Conservation (phyloP, 2,329 filamentous ascomycete species). For the Penicillium sp. region DNA sequence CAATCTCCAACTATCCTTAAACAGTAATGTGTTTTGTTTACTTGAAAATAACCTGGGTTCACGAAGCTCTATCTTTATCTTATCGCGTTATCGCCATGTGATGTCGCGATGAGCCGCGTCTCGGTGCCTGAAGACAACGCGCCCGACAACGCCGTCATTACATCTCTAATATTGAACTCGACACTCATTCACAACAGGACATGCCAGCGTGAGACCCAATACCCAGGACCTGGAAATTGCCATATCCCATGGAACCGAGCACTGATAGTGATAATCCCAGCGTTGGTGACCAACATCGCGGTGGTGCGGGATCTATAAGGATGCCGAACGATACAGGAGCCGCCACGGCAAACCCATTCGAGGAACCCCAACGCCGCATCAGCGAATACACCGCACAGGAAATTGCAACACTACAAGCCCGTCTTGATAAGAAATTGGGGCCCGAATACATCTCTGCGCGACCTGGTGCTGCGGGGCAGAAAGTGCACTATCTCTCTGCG, state of each 20-base stretch:
- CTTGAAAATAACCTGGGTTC: not conserved
- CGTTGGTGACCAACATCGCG: slow-evolving; percentile 66
- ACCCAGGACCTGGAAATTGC: not conserved
- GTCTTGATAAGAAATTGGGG: slow-evolving; percentile 88
- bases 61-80: not conserved
- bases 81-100: slow-evolving; percentile 28
- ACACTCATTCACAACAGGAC: slow-evolving; percentile 16
- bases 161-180: slow-evolving; percentile 8
- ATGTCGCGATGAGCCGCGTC: slow-evolving; percentile 32
- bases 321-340: slow-evolving; percentile 32
- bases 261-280: slow-evolving; percentile 44
- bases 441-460: slow-evolving; percentile 93
- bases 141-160: slow-evolving; percentile 17
- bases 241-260: slow-evolving; percentile 6
- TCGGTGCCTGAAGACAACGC: slow-evolving; percentile 13
- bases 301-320: slow-evolving; percentile 42
- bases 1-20: not conserved
- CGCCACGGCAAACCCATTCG: slow-evolving; percentile 70
- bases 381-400: slow-evolving; percentile 84
- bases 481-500: slow-evolving; percentile 90
- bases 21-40: not conserved
- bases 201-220: slow-evolving; percentile 48
- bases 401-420: slow-evolving; percentile 80
- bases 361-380: slow-evolving; percentile 65
- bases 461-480: slow-evolving; percentile 75